Evolutionary conservation across 495 filamentous ascomycete species (phyloP).

Genomic region (Talaromyces nanjingensis): DNA sequence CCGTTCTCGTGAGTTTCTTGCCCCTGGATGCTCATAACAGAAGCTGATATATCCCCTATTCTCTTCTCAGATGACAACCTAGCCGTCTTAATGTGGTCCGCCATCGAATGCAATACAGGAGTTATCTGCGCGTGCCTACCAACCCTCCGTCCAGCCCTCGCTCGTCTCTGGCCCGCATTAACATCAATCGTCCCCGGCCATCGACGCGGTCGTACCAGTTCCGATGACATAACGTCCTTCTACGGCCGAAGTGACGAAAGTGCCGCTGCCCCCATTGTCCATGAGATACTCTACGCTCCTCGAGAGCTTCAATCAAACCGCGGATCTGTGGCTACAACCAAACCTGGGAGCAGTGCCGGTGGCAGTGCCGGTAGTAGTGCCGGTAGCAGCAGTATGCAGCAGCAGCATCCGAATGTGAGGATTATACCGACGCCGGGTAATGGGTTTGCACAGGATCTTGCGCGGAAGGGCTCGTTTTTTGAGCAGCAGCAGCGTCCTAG

Average conservation of each 20-base stretch:
- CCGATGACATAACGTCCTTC: neutral
- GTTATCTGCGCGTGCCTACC: constrained; percentile 87
- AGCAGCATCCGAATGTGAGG: neutral
- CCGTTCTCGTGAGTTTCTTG: constrained; percentile 30
- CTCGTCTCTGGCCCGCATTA: neutral
- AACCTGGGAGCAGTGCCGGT: neutral
- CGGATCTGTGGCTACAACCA: neutral
- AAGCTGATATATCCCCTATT: neutral
- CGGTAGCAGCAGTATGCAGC: neutral
- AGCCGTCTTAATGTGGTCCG: constrained; percentile 64
- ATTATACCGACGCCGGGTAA: constrained; percentile 1
- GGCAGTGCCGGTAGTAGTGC: neutral
- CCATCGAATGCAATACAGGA: constrained; percentile 83
- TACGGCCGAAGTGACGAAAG: neutral
- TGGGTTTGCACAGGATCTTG: constrained; percentile 6
- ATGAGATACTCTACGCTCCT: neutral
- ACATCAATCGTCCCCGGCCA: neutral
- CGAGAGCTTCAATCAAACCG: neutral
- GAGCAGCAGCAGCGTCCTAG: neutral
- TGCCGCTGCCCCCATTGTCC: neutral
- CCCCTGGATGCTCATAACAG: neutral
- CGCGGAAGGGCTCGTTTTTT: constrained; percentile 5
- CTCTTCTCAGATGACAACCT: constrained; percentile 44
- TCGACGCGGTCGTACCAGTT: neutral
- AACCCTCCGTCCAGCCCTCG: constrained; percentile 71